These are phyloP conservation scores for Choanephora cucurbitarum DNA, from an alignment of 371 early-diverging fungal genomes.

Conservation along the genomic window DNA sequence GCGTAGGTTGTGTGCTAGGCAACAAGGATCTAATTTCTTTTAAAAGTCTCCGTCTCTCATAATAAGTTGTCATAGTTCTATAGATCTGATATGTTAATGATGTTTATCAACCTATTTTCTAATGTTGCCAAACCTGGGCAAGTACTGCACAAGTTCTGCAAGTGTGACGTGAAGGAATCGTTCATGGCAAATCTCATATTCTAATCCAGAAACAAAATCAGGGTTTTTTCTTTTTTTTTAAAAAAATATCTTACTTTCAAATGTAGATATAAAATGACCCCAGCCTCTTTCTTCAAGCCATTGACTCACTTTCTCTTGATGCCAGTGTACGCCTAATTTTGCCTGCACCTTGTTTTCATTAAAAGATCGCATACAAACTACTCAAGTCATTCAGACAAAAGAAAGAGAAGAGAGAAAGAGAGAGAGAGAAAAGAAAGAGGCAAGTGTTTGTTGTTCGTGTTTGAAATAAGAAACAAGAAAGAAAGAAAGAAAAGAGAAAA, in stretches of 20 bases:
- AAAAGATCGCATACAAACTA: too few species aligned
- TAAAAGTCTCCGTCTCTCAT: conserved; percentile 50
- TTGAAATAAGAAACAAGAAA: neutral
- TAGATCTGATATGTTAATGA: conserved; percentile 1
- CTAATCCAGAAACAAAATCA: conserved; percentile 17
- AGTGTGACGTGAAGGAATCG: conserved; percentile 42
- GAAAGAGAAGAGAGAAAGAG: conserved; percentile 6
- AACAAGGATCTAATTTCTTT: conserved; percentile 44
- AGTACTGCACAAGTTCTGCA: conserved; percentile 41
- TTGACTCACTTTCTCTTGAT: conserved; percentile 36
- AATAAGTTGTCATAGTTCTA: conserved; percentile 44
- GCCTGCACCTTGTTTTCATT: neutral
- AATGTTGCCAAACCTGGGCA: conserved; percentile 30
- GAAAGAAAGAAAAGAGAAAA: neutral
- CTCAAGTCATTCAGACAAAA: neutral
- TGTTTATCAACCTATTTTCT: neutral
- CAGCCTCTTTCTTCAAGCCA: conserved; percentile 52
- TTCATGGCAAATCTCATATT: conserved; percentile 38
- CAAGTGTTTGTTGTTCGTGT: too few species aligned
- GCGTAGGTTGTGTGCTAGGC: conserved; percentile 10
- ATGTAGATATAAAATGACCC: conserved; percentile 40
- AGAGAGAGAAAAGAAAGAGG: neutral
- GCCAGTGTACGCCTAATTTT: conserved; percentile 26
- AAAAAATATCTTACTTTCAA: conserved; percentile 38
- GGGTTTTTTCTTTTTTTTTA: conserved; percentile 1